Evolutionary conservation across 768 basidiomycete species (phyloP).

Genomic region (Boletus vinaceobasis): DNA sequence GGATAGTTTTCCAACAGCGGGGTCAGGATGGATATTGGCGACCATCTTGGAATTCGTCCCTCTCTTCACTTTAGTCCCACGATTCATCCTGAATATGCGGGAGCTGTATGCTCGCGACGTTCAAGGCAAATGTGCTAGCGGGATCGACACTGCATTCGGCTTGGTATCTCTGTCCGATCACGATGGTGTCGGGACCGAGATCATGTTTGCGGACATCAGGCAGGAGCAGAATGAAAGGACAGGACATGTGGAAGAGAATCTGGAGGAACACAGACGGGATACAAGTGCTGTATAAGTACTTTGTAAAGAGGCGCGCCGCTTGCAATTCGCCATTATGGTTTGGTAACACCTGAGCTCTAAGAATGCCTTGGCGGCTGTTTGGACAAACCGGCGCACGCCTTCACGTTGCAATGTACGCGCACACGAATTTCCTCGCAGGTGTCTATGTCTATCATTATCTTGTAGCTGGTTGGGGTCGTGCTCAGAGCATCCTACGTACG

Average conservation of each 20-base stretch:
- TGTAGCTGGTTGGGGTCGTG: too few relatives aligned
- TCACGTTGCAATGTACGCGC: too few relatives aligned
- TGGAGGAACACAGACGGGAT: not conserved
- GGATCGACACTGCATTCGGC: conserved; percentile 7
- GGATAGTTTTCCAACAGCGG: not conserved
- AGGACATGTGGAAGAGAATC: not conserved
- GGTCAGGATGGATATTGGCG: not conserved
- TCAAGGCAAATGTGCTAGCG: not conserved
- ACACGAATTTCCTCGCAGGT: too few relatives aligned
- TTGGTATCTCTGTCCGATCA: not conserved
- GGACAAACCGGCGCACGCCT: too few relatives aligned
- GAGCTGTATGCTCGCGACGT: not conserved
- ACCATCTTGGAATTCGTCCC: not conserved
- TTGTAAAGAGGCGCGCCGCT: too few relatives aligned
- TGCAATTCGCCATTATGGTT: not conserved
- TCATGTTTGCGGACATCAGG: not conserved
- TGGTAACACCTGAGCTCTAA: not conserved
- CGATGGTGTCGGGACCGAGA: not conserved
- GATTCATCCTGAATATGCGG: conserved; percentile 9
- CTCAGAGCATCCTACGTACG: too few relatives aligned
- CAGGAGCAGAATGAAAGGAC: not conserved
- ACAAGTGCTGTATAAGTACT: not conserved
- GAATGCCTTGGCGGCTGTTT: too few relatives aligned
- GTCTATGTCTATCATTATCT: too few relatives aligned
- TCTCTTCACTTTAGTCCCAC: not conserved